phyloP scores from a whole-genome alignment of 2,329 filamentous ascomycete genomes.

The Pseudomassariella vexata region DNA sequence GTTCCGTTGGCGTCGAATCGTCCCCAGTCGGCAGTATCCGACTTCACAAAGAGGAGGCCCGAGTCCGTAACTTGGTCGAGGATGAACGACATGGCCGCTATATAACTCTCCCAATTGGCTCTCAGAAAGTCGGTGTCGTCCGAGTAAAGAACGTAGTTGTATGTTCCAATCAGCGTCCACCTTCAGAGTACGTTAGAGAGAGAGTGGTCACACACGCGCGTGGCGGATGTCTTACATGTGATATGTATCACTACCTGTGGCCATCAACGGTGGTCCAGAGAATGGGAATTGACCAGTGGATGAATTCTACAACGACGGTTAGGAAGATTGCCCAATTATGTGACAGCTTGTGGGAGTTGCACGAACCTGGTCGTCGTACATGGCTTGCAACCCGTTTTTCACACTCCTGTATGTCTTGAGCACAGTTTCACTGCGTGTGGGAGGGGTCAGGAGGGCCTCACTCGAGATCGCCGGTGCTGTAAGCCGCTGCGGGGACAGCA shows the following conservation, averaged over 20 bases:
- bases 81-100: constrained; percentile 33
- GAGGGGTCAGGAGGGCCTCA: constrained; percentile 12
- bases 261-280: constrained; percentile 18
- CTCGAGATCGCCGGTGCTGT: constrained; percentile 41
- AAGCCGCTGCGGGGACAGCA: constrained; percentile 40
- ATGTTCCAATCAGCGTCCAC: constrained; percentile 48
- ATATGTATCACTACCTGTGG: constrained; percentile 19
- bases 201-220: constrained; percentile 1
- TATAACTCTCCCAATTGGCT: constrained; percentile 41
- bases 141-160: constrained; percentile 52
- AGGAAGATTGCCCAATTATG: constrained; percentile 3
- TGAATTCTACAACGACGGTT: constrained; percentile 6
- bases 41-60: constrained; percentile 17
- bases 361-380: constrained; percentile 28
- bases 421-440: too few relatives aligned
- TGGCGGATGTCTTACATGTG: constrained; percentile 20
- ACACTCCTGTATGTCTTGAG: constrained; percentile 34
- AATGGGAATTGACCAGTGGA: constrained; percentile 18
- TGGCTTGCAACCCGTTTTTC: constrained; percentile 33
- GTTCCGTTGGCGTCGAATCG: constrained; percentile 16
- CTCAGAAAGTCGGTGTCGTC: constrained; percentile 43
- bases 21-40: constrained; percentile 20
- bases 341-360: neutral
- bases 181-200: constrained; percentile 9
- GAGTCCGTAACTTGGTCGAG: constrained; percentile 14